Base-by-base conservation (phyloP, 2,329 filamentous ascomycete species). In the Penicillium sp. region DNA sequence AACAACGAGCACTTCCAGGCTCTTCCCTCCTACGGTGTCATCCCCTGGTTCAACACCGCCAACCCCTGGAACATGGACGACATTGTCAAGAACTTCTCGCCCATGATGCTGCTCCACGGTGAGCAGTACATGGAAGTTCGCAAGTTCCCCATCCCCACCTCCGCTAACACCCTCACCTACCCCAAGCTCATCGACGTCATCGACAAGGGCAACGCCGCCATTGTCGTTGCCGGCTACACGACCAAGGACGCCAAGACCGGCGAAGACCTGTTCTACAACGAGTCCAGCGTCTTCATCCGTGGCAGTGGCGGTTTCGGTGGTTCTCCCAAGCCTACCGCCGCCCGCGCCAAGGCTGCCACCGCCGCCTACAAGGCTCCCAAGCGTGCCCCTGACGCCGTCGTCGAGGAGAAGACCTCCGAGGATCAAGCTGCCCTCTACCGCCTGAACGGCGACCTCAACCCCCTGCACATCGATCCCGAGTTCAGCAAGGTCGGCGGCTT, bases 81-180 rank as follows among this genome's bases (percentile, higher is more conserved):
- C 59, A 85, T 99, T 63, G 90, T 98, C 30, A 93, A 93, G 76
- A 96, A 98, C 84, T 99, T 97, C 84, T 92, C 87, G 40, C 94
- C 93, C 64, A 97, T 97, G 92, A 97, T 97, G 93, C 87, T 99
- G 54, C 89, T 99, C 26, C 95, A 99, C 81, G 95, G 95, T 75
- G 95, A 99, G 84, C 95, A 99, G 79, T 99, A 93, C 81, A 91
- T 99, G 66, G 95, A 99, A 80, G 86, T 99, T 73, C 88, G 89
- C 75, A 92, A 94, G 78, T 96, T 88, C 82, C 95, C 95, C 43
- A 90, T 98, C 71, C 94, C 94, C 38, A 97, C 93, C 35, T 85
- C 88, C 58, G 93, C 86, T 54, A 89, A 87, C 59, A 88, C 96
- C 53, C 78, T 91, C 70, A 92, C 90, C 59, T 87, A 88, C 73